Conservation (phyloP, 2,329 filamentous ascomycete species). For the Aspergillus intermedius region DNA sequence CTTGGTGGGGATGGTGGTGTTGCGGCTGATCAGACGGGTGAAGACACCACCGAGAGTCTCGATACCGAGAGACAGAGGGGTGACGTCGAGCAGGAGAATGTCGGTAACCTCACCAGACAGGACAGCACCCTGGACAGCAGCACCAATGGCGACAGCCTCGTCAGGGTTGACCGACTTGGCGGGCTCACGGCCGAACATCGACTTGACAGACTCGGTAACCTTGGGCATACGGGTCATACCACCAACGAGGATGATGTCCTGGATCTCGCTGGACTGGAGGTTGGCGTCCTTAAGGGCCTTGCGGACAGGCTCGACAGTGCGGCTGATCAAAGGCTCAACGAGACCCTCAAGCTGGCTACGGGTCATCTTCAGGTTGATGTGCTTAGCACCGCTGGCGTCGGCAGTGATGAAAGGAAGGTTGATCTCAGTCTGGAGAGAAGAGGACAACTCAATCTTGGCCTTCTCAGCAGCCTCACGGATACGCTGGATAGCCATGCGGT, state of each 20-base stretch:
- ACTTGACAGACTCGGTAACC: constrained; percentile 92
- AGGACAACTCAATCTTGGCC: constrained; percentile 98
- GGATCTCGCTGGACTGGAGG: constrained; percentile 85
- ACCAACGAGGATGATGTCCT: constrained; percentile 96
- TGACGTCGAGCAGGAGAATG: constrained; percentile 89
- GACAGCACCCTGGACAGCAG: constrained; percentile 93
- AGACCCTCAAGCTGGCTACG: constrained; percentile 89
- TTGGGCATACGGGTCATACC: constrained; percentile 99
- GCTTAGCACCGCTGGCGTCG: constrained; percentile 90
- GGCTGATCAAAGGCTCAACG: constrained; percentile 79
- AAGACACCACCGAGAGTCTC: constrained; percentile 98
- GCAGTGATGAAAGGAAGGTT: constrained; percentile 98
- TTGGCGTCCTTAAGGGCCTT: constrained; percentile 96
- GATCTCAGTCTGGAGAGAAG: constrained; percentile 91
- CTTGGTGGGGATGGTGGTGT: constrained; percentile 98
- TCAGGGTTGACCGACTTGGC: constrained; percentile 98
- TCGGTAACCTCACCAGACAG: constrained; percentile 96
- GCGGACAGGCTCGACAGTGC: constrained; percentile 85
- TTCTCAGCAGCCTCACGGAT: constrained; percentile 98
- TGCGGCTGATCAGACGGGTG: constrained; percentile 96
- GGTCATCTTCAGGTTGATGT: constrained; percentile 94
- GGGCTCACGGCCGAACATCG: constrained; percentile 90
- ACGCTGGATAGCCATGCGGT: constrained; percentile 98
- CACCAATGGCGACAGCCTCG: constrained; percentile 95
- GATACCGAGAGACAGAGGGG: constrained; percentile 92